A percentile compares a stretch with the other conserved stretches of the same genome.
Evolutionary conservation across 1,284 basidiomycete genomes (phyloP).

Genomic region (Ganoderma resinaceum): DNA sequence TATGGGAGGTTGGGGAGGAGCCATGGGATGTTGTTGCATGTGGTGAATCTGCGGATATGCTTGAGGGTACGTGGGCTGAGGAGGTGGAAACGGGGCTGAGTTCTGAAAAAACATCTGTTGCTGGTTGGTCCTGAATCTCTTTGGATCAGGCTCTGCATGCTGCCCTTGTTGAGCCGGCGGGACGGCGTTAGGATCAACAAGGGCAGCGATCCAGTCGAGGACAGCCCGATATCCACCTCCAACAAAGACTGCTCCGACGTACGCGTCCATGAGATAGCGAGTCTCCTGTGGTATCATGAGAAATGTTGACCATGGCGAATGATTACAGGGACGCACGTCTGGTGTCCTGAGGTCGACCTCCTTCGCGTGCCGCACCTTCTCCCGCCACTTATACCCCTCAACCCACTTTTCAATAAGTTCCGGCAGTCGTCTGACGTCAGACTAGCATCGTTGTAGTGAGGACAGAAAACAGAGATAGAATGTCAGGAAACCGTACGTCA

Average conservation of each 20-base stretch:
- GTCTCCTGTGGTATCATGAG: conserved; percentile 54
- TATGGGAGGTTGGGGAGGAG: conserved; percentile 40
- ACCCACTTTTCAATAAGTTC: conserved; percentile 65
- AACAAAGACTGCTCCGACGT: conserved; percentile 68
- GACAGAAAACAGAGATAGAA: conserved; percentile 16
- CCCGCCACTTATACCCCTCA: conserved; percentile 58
- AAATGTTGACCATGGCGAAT: conserved; percentile 19
- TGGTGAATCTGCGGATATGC: conserved; percentile 7
- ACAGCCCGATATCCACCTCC: conserved; percentile 60
- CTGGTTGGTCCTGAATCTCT: conserved; percentile 38
- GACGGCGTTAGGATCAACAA: conserved; percentile 49
- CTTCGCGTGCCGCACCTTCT: conserved; percentile 63
- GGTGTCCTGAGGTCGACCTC: conserved; percentile 48
- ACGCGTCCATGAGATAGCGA: conserved; percentile 64
- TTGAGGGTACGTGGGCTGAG: conserved; percentile 12
- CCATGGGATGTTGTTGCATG: conserved; percentile 1
- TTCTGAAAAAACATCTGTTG: conserved; percentile 9
- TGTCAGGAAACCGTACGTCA: conserved; percentile 47
- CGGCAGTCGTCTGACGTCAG: conserved; percentile 40
- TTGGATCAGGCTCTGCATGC: conserved; percentile 29
- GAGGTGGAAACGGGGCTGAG: conserved; percentile 16
- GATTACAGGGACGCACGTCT: conserved; percentile 50
- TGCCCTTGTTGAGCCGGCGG: conserved; percentile 30
- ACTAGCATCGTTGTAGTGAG: conserved; percentile 40
- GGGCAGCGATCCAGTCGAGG: conserved; percentile 56